Evolutionary conservation across 1,139 yeast genomes (phyloP).

Genomic region (Geotrichum siamense): DNA sequence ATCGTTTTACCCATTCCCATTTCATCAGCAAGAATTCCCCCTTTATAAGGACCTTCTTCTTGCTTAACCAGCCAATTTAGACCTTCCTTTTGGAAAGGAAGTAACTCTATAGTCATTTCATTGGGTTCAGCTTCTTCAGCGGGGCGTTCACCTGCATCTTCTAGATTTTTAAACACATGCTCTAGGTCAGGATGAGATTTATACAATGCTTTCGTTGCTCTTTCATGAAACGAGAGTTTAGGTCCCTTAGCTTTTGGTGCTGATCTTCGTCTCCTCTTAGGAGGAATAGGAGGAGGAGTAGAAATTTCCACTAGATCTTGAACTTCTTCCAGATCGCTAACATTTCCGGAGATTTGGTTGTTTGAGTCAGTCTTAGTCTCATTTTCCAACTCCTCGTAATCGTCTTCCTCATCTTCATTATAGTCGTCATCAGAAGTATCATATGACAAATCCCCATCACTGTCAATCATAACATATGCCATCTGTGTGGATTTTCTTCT

Average conservation of each 20-base stretch:
- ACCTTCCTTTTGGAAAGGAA: slow-evolving; percentile 93
- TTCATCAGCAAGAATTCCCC: slow-evolving; percentile 97
- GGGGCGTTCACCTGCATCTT: slow-evolving; percentile 18
- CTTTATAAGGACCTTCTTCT: slow-evolving; percentile 69
- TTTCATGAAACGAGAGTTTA: slow-evolving; percentile 17
- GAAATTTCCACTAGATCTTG: neutral
- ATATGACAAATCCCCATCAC: neutral
- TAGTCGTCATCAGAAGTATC: slow-evolving; percentile 1
- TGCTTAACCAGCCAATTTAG: slow-evolving; percentile 80
- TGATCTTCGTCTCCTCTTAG: slow-evolving; percentile 3
- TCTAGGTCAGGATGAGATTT: slow-evolving; percentile 72
- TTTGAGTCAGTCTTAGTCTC: neutral
- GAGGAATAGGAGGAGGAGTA: slow-evolving; percentile 1
- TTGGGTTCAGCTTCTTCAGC: slow-evolving; percentile 4
- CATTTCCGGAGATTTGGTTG: neutral
- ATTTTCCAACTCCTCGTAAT: neutral
- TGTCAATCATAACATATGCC: neutral
- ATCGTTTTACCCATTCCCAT: slow-evolving; percentile 99
- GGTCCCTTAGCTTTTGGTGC: slow-evolving; percentile 1
- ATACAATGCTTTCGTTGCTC: slow-evolving; percentile 51
- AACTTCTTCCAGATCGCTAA: neutral
- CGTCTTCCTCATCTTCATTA: neutral
- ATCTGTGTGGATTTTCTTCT: neutral
- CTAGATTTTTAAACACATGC: slow-evolving; percentile 62
- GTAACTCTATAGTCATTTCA: slow-evolving; percentile 61